A percentile compares a stretch with the other conserved stretches of the same genome.
Evolutionary conservation across 2,329 filamentous ascomycete genomes (phyloP).

Genomic region (Ceratocystis cubensis): DNA sequence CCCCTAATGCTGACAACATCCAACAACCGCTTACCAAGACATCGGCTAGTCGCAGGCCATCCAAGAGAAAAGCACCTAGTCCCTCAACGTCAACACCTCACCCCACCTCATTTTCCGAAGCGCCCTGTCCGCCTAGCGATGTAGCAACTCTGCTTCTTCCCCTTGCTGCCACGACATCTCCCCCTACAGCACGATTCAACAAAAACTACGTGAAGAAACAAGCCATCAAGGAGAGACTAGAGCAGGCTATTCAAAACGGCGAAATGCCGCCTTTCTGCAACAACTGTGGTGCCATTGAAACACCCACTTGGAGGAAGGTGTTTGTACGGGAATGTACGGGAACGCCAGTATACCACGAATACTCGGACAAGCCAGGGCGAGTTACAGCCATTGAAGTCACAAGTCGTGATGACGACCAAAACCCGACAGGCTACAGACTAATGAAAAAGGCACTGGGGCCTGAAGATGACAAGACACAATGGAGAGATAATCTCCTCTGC

Average conservation of each 20-base stretch:
- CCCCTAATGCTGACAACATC: neutral
- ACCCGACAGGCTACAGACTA: constrained; percentile 55
- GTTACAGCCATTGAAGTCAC: constrained; percentile 63
- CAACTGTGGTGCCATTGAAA: constrained; percentile 92
- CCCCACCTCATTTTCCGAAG: constrained; percentile 33
- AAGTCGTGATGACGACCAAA: constrained; percentile 49
- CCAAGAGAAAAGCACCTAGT: constrained; percentile 10
- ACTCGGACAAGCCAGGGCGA: constrained; percentile 58
- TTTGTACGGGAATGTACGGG: constrained; percentile 68
- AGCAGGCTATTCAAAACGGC: constrained; percentile 58
- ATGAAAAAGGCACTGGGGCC: constrained; percentile 60
- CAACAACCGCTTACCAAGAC: neutral
- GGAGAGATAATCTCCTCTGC: constrained; percentile 66
- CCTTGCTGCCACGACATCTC: constrained; percentile 29
- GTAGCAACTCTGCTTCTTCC: constrained; percentile 24
- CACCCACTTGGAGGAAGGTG: constrained; percentile 89
- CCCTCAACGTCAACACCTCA: constrained; percentile 29
- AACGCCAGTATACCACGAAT: constrained; percentile 55
- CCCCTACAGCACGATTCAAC: constrained; percentile 36
- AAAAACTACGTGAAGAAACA: constrained; percentile 54
- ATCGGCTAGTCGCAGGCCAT: constrained; percentile 5
- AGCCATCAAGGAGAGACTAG: constrained; percentile 45
- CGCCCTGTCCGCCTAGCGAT: constrained; percentile 35
- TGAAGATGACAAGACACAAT: constrained; percentile 52
- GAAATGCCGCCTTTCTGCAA: constrained; percentile 78